phyloP scores from a whole-genome alignment of 2,329 filamentous ascomycete species.

The Xylariaceae sp. region DNA sequence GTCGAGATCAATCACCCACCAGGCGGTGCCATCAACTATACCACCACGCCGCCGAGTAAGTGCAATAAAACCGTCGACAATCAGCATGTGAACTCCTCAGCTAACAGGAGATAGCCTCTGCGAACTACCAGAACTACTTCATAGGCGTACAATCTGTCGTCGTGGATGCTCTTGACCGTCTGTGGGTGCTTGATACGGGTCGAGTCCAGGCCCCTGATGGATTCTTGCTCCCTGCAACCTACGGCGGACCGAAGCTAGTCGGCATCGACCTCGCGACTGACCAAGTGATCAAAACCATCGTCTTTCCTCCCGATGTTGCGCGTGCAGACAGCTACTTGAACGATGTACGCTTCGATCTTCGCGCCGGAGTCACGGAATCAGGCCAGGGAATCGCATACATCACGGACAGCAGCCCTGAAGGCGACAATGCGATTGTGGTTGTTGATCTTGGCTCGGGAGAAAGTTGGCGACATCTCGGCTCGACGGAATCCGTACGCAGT shows the following conservation, averaged over 20 bases:
- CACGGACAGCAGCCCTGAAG: conserved; percentile 45
- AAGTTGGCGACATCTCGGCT: conserved; percentile 45
- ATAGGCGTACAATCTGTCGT: conserved; percentile 50
- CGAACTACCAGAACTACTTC: conserved; percentile 44
- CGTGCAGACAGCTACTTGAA: conserved; percentile 47
- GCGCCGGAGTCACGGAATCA: conserved; percentile 34
- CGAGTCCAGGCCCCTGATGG: conserved; percentile 35
- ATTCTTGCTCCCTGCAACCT: conserved; percentile 39
- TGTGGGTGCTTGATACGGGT: conserved; percentile 51
- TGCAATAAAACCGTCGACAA: background rate
- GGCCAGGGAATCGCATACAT: conserved; percentile 48
- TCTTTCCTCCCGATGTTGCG: conserved; percentile 42
- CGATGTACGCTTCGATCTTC: conserved; percentile 50
- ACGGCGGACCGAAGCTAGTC: conserved; percentile 47
- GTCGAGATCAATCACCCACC: conserved; percentile 41
- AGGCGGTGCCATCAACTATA: conserved; percentile 45
- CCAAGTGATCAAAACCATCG: conserved; percentile 44
- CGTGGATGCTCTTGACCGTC: conserved; percentile 43
- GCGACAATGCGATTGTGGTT: conserved; percentile 45
- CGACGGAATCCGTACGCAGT: conserved; percentile 36
- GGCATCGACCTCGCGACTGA: conserved; percentile 43
- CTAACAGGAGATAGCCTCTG: conserved; percentile 28
- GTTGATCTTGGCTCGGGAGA: conserved; percentile 46
- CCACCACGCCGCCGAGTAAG: conserved; percentile 37
- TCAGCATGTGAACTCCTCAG: background rate